Conservation (phyloP, 208 protist species). For the Trypanosoma mega region DNA sequence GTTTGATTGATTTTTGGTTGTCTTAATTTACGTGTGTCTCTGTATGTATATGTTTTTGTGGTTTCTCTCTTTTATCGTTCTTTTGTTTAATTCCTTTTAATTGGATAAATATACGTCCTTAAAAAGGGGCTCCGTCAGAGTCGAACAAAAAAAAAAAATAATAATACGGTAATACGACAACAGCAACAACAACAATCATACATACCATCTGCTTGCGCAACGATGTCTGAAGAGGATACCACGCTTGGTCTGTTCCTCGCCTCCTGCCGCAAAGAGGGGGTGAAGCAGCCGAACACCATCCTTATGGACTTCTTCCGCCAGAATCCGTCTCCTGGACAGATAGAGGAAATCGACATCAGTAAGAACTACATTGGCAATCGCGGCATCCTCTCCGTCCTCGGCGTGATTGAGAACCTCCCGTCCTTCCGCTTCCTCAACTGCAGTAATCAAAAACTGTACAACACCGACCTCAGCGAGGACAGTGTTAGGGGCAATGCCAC, state of each 20-base stretch:
- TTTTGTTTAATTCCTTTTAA: slow-evolving; percentile 1
- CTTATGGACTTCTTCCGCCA: slow-evolving; percentile 73
- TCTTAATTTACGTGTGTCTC: too few species aligned
- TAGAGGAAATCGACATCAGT: slow-evolving; percentile 85
- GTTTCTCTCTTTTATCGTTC: background rate
- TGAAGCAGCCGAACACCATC: slow-evolving; percentile 80
- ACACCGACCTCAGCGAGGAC: slow-evolving; percentile 87
- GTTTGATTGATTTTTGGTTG: too few species aligned
- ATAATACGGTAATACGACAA: slow-evolving; percentile 5
- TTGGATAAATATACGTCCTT: background rate
- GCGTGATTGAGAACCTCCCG: slow-evolving; percentile 72
- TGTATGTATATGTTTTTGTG: slow-evolving; percentile 7
- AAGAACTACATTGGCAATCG: slow-evolving; percentile 89
- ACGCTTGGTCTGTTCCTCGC: slow-evolving; percentile 58
- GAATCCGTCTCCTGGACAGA: slow-evolving; percentile 51
- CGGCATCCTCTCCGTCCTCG: slow-evolving; percentile 77
- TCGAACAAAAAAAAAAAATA: slow-evolving; percentile 22
- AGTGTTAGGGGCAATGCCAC: slow-evolving; percentile 86
- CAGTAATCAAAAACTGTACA: slow-evolving; percentile 89
- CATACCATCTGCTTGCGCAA: slow-evolving; percentile 16
- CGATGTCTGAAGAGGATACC: slow-evolving; percentile 44
- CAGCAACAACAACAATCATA: slow-evolving; percentile 1
- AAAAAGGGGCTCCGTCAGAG: too few species aligned
- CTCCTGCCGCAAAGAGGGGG: slow-evolving; percentile 74
- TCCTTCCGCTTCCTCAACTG: slow-evolving; percentile 81